Evolutionary conservation across 2,329 filamentous ascomycete species (phyloP), one percentile per base, ranked within the genome.

Genomic region (Aspergillus texensis): DNA sequence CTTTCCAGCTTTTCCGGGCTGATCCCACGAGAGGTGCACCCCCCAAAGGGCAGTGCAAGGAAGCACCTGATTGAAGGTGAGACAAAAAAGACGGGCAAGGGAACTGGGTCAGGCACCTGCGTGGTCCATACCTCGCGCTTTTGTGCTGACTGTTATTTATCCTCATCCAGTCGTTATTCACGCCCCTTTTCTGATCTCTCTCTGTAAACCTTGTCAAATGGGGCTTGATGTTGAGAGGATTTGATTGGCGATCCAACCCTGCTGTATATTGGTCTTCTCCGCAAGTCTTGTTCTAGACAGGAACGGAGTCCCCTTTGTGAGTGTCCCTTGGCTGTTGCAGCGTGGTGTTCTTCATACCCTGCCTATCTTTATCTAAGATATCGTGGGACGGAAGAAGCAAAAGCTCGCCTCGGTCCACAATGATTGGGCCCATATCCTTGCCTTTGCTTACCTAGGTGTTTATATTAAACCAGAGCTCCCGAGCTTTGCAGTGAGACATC

Each of bases 321-420:
- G 59, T 50, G 36, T 57, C 43, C 60, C 39, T 57, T 61, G 55
- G 65, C 64, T 61, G 65, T 62, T 65, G 53, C 32, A 36, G 55
- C 57, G 62, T 62, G 58, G 60, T 62, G 46, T 63, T 58, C 58
- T 61, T 62, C 60, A 59, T 63, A 52, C 53, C 59, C 57, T 61
- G 30, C 53, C 57, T 62, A 43, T 57, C 65, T 58, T 36, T 46
- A 55, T 58, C 48, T 59, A 30, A 41, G 46, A 62, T 39, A 30
- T 62, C 48, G 62, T 60, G 62, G 52, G 61, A 65, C 62, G 12
- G 58, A 45, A 63, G 60, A 66, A 53, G 34, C 48, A 39, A 64
- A 61, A 65, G 62, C 65, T 69, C 69, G 65, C 69, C 67, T 68
- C 52, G 63, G 60, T 30, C 62, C 58, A 63, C 54, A 59, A 62